Evolutionary conservation across 1,284 basidiomycete species (phyloP).

Genomic region (Apiotrichum laibachii): DNA sequence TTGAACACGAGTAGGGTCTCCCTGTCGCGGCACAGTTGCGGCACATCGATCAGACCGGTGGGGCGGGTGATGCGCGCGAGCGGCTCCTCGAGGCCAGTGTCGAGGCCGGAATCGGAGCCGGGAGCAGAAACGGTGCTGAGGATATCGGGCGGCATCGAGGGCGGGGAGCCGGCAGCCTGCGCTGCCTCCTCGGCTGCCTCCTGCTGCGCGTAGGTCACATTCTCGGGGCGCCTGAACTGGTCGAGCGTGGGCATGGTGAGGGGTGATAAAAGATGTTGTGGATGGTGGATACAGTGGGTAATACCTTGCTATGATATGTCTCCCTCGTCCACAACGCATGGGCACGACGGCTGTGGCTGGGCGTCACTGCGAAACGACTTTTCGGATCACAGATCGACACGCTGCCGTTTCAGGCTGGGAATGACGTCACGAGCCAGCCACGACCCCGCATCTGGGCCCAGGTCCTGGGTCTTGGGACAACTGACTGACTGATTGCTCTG

Average conservation of each 20-base stretch:
- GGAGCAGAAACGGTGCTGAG: not conserved
- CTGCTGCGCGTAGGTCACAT: not conserved
- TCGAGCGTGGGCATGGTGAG: constrained; percentile 1
- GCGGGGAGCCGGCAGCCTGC: not conserved
- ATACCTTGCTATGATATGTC: not conserved
- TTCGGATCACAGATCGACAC: no score
- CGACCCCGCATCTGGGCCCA: no score
- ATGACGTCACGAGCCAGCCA: no score
- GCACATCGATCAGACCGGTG: not conserved
- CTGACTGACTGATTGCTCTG: no score
- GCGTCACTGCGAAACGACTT: no score
- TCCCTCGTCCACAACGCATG: no score
- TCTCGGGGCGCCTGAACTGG: not conserved
- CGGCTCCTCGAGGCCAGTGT: not conserved
- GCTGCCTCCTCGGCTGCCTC: not conserved
- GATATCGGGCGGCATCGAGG: not conserved
- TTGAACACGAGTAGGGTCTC: constrained; percentile 1
- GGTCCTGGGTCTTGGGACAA: no score
- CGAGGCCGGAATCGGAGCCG: not conserved
- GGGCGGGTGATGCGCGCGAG: not conserved
- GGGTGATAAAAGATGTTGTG: no score
- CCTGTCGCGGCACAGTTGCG: not conserved
- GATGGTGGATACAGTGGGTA: not conserved
- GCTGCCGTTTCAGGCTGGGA: no score
- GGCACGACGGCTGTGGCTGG: no score